phyloP scores from a whole-genome alignment of 306 rosid species.

The Gynostemma pentaphyllum region DNA sequence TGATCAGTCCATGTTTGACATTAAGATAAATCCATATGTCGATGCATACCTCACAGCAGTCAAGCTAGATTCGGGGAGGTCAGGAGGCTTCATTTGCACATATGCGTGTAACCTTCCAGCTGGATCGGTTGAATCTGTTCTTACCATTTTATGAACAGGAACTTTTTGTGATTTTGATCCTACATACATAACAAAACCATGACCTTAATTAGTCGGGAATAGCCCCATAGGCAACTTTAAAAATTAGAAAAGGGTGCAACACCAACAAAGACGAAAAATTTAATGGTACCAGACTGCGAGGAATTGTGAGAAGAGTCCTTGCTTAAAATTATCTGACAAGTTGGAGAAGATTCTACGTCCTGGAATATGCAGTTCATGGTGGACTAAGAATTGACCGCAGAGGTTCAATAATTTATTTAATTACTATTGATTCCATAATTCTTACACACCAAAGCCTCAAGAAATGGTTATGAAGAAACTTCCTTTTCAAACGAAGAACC shows the following conservation, averaged over 20 bases:
- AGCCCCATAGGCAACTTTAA: background rate
- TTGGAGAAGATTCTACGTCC: slow-evolving; percentile 14
- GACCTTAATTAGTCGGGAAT: background rate
- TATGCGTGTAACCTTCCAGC: slow-evolving; percentile 85
- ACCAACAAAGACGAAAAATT: background rate
- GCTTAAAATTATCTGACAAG: background rate
- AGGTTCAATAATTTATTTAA: background rate
- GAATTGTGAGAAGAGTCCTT: slow-evolving; percentile 7
- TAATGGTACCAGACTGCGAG: slow-evolving; percentile 3
- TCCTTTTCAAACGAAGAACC: background rate
- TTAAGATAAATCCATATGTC: background rate
- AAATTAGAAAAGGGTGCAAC: background rate
- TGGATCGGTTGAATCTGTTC: slow-evolving; percentile 87
- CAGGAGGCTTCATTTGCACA: slow-evolving; percentile 36
- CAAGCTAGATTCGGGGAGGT: slow-evolving; percentile 40
- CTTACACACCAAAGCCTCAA: background rate
- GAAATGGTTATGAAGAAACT: background rate
- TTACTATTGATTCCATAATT: background rate
- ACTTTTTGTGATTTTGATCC: slow-evolving; percentile 65
- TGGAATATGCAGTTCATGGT: slow-evolving; percentile 1
- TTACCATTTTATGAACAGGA: slow-evolving; percentile 73
- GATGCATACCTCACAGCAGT: slow-evolving; percentile 58
- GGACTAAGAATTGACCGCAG: background rate
- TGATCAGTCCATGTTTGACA: background rate
- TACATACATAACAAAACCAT: slow-evolving; percentile 14